phyloP scores from a whole-genome alignment of 2,329 filamentous ascomycete genomes.

The Fusarium succisae region DNA sequence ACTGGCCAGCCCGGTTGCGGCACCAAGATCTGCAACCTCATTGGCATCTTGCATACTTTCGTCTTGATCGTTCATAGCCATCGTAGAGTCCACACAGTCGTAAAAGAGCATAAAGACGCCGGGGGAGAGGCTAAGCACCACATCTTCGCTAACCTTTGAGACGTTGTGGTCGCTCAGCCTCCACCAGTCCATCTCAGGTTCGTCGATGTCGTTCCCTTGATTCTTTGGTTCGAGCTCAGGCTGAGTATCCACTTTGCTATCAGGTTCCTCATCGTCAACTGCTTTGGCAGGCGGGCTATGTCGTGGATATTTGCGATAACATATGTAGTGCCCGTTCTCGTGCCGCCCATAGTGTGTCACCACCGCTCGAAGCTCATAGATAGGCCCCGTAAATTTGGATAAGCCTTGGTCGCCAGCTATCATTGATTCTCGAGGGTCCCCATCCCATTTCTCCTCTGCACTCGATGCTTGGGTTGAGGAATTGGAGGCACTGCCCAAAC shows the following conservation, averaged over 20 bases:
- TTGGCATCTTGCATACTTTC: slow-evolving; percentile 34
- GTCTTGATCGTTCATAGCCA: slow-evolving; percentile 53
- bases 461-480: background rate
- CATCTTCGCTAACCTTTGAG: slow-evolving; percentile 74
- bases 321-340: slow-evolving; percentile 96
- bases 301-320: slow-evolving; percentile 77
- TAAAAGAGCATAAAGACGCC: slow-evolving; percentile 99
- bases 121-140: slow-evolving; percentile 74
- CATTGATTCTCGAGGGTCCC: slow-evolving; percentile 77
- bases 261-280: slow-evolving; percentile 22
- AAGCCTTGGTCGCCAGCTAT: slow-evolving; percentile 64
- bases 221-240: slow-evolving; percentile 4
- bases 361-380: slow-evolving; percentile 84
- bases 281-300: slow-evolving; percentile 16
- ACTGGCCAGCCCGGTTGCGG: background rate
- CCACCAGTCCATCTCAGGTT: slow-evolving; percentile 76
- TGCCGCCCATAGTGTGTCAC: slow-evolving; percentile 91
- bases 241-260: slow-evolving; percentile 6
- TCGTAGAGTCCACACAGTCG: slow-evolving; percentile 71
- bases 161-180: slow-evolving; percentile 91
- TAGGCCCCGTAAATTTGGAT: slow-evolving; percentile 64
- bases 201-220: slow-evolving; percentile 28
- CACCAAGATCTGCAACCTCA: slow-evolving; percentile 23
- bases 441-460: slow-evolving; percentile 72
- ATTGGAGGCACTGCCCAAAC: slow-evolving; percentile 67